Percentiles rank a stretch among this genome's conserved stretches.
phyloP scores from a whole-genome alignment of 2,329 filamentous ascomycete species.

The Aspergillus hiratsukae region DNA sequence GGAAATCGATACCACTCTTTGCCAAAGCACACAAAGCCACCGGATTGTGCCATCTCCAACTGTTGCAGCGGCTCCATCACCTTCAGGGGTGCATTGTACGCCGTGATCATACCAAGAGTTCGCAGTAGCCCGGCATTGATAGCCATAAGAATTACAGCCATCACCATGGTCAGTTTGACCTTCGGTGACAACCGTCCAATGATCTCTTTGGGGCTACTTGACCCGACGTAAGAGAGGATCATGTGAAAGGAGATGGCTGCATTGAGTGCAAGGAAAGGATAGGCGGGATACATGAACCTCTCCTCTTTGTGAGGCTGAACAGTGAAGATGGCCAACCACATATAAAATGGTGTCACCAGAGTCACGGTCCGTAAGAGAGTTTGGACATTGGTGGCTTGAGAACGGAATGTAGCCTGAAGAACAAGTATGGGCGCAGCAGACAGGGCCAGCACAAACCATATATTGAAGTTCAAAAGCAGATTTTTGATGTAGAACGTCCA shows the following conservation, averaged over 20 bases:
- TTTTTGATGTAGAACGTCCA: slow-evolving; percentile 98
- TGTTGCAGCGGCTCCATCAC: slow-evolving; percentile 49
- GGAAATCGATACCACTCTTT: slow-evolving; percentile 99
- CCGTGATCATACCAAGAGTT: slow-evolving; percentile 70
- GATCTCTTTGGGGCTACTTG: slow-evolving; percentile 61
- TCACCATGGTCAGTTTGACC: slow-evolving; percentile 65
- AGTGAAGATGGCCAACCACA: slow-evolving; percentile 91
- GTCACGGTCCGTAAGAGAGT: slow-evolving; percentile 71
- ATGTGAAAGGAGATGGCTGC: slow-evolving; percentile 82
- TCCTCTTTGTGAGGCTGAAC: slow-evolving; percentile 96
- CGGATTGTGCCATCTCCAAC: slow-evolving; percentile 51
- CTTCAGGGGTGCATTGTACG: slow-evolving; percentile 76
- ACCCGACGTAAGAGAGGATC: slow-evolving; percentile 69
- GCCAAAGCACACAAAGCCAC: slow-evolving; percentile 76
- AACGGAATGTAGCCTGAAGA: slow-evolving; percentile 63
- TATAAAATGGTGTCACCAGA: slow-evolving; percentile 81
- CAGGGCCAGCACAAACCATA: slow-evolving; percentile 83
- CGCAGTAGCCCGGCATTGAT: slow-evolving; percentile 65
- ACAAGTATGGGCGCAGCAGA: slow-evolving; percentile 69
- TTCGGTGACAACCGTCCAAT: slow-evolving; percentile 68
- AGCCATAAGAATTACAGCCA: slow-evolving; percentile 58
- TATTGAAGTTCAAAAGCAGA: slow-evolving; percentile 86
- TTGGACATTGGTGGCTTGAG: slow-evolving; percentile 59
- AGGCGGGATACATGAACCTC: slow-evolving; percentile 96
- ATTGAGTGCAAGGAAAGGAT: slow-evolving; percentile 85